Evolutionary conservation across 352 stramenopile genomes (phyloP).

Genomic region (Pythium grandisporangium): DNA sequence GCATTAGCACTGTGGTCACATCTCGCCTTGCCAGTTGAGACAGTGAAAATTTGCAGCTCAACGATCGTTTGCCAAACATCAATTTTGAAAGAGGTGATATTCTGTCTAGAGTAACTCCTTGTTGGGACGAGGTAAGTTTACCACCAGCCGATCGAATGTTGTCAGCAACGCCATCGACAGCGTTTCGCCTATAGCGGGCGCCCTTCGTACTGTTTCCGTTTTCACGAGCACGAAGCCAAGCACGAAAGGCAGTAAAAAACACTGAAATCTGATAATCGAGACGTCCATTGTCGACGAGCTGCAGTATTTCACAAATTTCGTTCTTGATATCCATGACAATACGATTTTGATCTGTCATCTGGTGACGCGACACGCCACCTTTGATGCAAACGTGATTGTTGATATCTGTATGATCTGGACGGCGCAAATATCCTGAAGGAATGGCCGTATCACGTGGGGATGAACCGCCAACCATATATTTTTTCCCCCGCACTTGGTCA

Average conservation of each 20-base stretch:
- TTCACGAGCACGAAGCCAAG: too few relatives aligned
- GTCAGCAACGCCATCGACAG: too few relatives aligned
- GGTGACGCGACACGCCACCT: neutral
- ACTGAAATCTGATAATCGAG: slow-evolving; percentile 60
- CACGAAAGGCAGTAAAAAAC: slow-evolving; percentile 24
- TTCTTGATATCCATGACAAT: slow-evolving; percentile 74
- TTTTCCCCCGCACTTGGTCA: too few relatives aligned
- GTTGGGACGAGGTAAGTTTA: too few relatives aligned
- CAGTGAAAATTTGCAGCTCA: slow-evolving; percentile 60
- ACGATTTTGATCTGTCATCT: slow-evolving; percentile 16
- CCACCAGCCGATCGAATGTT: too few relatives aligned
- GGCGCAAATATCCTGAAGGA: too few relatives aligned
- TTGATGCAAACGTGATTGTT: too few relatives aligned
- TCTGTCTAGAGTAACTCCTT: slow-evolving; percentile 16
- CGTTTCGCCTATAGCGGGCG: too few relatives aligned
- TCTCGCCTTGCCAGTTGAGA: slow-evolving; percentile 23
- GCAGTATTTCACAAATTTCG: slow-evolving; percentile 51
- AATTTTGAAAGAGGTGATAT: slow-evolving; percentile 38
- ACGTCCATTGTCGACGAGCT: slow-evolving; percentile 44
- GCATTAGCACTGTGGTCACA: slow-evolving; percentile 55
- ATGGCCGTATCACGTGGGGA: too few relatives aligned
- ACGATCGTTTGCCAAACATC: slow-evolving; percentile 28
- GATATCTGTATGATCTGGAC: too few relatives aligned
- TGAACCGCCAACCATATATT: too few relatives aligned
- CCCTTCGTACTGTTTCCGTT: too few relatives aligned